phyloP scores from a whole-genome alignment of 106 monocot genomes.

The Xerophyta viscosa region DNA sequence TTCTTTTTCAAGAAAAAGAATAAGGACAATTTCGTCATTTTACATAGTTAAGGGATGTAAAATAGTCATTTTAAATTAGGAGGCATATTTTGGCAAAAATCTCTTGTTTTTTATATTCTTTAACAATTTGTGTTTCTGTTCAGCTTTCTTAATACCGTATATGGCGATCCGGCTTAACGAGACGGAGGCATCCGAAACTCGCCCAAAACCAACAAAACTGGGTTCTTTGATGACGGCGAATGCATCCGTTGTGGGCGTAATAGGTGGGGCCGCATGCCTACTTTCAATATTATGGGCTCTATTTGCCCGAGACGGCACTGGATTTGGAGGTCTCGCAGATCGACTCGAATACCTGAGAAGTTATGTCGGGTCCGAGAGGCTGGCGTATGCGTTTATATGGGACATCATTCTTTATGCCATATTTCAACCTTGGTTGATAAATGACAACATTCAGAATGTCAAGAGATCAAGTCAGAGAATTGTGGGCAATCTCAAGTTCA shows the following conservation, averaged over 20 bases:
- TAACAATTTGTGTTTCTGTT: conserved; percentile 2
- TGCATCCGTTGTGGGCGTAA: conserved; percentile 35
- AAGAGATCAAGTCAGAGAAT: conserved; percentile 20
- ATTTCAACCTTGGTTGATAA: conserved; percentile 95
- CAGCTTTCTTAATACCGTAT: conserved; percentile 93
- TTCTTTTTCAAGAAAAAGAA: too few relatives aligned
- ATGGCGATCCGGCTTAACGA: conserved; percentile 92
- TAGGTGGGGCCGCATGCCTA: conserved; percentile 52
- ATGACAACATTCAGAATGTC: conserved; percentile 72
- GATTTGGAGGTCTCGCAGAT: conserved; percentile 44
- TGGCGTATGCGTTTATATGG: conserved; percentile 93
- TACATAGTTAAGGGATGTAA: too few relatives aligned
- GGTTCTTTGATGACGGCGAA: conserved; percentile 46
- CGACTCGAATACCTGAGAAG: conserved; percentile 36
- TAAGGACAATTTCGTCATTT: too few relatives aligned
- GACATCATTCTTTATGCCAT: conserved; percentile 76
- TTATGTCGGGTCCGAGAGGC: conserved; percentile 68
- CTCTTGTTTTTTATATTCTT: background rate
- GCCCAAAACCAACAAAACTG: conserved; percentile 25
- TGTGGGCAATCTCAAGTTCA: conserved; percentile 49
- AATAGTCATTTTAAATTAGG: too few relatives aligned
- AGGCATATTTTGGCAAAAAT: too few relatives aligned
- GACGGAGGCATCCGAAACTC: conserved; percentile 9
- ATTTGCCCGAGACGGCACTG: conserved; percentile 35
- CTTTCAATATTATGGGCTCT: conserved; percentile 57